Evolutionary conservation across 768 basidiomycete species (phyloP).

Genomic region (Phylloporus sp.): DNA sequence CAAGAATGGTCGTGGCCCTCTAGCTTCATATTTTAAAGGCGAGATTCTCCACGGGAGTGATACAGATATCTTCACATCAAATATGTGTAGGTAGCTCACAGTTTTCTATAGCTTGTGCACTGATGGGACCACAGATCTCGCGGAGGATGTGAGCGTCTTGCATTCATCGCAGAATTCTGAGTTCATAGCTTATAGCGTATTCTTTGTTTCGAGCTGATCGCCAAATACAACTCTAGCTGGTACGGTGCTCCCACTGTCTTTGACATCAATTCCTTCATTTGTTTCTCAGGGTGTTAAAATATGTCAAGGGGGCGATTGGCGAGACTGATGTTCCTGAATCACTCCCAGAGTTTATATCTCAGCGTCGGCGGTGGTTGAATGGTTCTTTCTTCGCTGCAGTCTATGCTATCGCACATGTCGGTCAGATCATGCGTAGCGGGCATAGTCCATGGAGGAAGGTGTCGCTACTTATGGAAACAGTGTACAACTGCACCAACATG

Average conservation of each 20-base stretch:
- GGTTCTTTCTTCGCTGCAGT: constrained; percentile 95
- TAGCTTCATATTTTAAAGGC: constrained; percentile 97
- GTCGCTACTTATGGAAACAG: constrained; percentile 71
- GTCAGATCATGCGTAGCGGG: constrained; percentile 34
- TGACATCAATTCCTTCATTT: constrained; percentile 3
- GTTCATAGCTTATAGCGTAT: constrained; percentile 56
- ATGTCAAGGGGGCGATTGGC: constrained; percentile 89
- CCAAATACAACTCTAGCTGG: constrained; percentile 78
- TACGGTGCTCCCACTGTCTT: constrained; percentile 29
- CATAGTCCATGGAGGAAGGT: constrained; percentile 77
- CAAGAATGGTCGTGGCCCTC: constrained; percentile 73
- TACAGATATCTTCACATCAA: constrained; percentile 91
- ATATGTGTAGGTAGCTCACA: constrained; percentile 70
- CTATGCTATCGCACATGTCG: constrained; percentile 81
- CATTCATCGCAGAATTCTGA: background rate
- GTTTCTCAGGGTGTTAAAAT: constrained; percentile 81
- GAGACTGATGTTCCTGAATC: constrained; percentile 94
- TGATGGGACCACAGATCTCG: constrained; percentile 57
- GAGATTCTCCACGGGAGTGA: constrained; percentile 81
- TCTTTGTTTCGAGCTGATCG: constrained; percentile 75
- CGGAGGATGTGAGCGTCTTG: constrained; percentile 67
- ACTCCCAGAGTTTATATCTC: constrained; percentile 90
- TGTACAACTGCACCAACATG: constrained; percentile 85
- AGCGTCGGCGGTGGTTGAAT: constrained; percentile 85
- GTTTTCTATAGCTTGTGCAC: background rate